Conservation (phyloP, 441 rosid genomes). For the Populus hybrid region DNA sequence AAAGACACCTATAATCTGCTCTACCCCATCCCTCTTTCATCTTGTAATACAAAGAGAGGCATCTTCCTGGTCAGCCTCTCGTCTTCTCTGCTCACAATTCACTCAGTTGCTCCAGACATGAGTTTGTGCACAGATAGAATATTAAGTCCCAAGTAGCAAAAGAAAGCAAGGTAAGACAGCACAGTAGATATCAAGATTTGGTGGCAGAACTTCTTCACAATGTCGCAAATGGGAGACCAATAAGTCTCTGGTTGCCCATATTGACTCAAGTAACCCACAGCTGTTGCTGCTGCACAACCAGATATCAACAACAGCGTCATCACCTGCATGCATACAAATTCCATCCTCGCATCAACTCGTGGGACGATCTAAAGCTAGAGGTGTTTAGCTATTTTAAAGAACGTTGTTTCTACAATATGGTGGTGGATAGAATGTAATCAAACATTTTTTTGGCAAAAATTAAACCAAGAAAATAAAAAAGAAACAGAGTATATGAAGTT, state of each 20-base stretch:
- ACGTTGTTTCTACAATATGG: background rate
- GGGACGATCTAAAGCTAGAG: background rate
- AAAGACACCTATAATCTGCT: background rate
- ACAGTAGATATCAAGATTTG: constrained; percentile 27
- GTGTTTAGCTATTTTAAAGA: background rate
- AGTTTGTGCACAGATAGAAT: constrained; percentile 31
- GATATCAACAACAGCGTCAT: constrained; percentile 45
- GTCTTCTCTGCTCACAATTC: background rate
- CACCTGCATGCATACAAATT: constrained; percentile 35
- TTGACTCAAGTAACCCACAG: constrained; percentile 44
- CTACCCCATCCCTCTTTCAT: background rate
- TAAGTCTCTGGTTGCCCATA: constrained; percentile 42
- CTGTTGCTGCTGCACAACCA: constrained; percentile 54
- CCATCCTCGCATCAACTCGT: background rate
- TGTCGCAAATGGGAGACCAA: constrained; percentile 44
- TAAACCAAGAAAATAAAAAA: no score
- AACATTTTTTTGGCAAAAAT: background rate
- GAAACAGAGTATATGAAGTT: background rate
- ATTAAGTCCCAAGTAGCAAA: constrained; percentile 42
- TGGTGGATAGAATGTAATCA: background rate
- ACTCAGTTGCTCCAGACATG: constrained; percentile 10
- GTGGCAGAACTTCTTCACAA: constrained; percentile 47
- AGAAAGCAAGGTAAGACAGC: constrained; percentile 47
- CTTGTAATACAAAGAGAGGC: background rate
- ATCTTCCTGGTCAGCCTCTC: background rate